Base-by-base conservation (phyloP, 176 grass and related monocot species). In the Typha latifolia region DNA sequence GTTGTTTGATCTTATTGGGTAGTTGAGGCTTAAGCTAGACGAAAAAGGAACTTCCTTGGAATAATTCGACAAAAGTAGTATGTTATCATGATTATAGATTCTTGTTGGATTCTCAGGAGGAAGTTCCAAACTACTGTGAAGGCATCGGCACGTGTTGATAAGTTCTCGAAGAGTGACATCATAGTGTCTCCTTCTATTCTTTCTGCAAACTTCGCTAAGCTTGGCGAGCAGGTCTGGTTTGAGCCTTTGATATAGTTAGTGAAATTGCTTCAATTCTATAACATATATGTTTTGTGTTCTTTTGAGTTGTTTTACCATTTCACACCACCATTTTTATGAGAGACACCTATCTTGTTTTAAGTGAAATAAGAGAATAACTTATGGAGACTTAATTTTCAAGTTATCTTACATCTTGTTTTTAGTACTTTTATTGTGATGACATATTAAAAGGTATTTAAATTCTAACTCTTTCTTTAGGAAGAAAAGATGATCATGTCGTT, bases 161-260 rank as follows among this genome's bases (percentile, higher is more conserved):
- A 81, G 51, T 99, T 71, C 67, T 99, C 89, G 14, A 99, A 99
- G 79, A 99, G 24, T 24, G 86, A 99, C 79, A 99, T 99, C 67
- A 93, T 99, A 12, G 94, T 99, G 43, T 99, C 94, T 51, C 94
- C 94, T 29, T 99, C 94, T 55, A 93, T 99, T 74, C 89, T 99
- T 14, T 99, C 94, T 61, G 94, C 94, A 68, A 99, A 93, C 70
- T 99, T 93, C 53, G 43, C 94, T 61, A 93, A 85, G 79, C 86
- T 99, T 47, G 94, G 94, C 14, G 89, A 93, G 34, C 89, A 99
- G 89, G 94, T 99, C 37, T 1, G 50, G 70, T 77, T 57, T 49
- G 10, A 61, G 21, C 61, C 62, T 43, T 51, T 59, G 18, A 48
- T 27, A 18, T 49, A 15, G 7, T 32, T 51, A 51, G 16, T 16